Evolutionary conservation across 371 early-diverging fungal genomes (phyloP).

Genomic region (Apophysomyces trapeziformis): DNA sequence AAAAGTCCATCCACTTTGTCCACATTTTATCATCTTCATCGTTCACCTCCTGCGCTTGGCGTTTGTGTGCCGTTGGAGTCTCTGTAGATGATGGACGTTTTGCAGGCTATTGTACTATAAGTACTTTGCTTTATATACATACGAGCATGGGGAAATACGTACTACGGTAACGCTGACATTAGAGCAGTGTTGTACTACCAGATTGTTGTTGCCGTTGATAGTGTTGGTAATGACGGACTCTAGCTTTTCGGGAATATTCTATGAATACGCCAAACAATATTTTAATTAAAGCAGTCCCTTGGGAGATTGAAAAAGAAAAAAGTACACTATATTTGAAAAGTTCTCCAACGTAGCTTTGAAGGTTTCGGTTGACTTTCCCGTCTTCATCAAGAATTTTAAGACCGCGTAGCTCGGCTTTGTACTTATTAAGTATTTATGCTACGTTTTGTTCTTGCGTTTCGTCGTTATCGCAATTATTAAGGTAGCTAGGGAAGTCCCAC

Average conservation of each 20-base stretch:
- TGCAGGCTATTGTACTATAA: not conserved
- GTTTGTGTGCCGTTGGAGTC: not conserved
- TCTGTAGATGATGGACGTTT: constrained; percentile 1
- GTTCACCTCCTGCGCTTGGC: not conserved
- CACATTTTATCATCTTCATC: constrained; percentile 5
- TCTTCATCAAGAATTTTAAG: not conserved
- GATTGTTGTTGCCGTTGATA: not conserved
- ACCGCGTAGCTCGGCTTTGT: constrained; percentile 5
- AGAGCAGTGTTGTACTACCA: not conserved
- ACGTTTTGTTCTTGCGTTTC: constrained; percentile 51
- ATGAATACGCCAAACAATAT: not conserved
- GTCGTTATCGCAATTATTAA: constrained; percentile 61
- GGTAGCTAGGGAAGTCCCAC: constrained; percentile 67
- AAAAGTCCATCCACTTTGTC: not conserved
- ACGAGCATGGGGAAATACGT: not conserved
- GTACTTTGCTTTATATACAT: not conserved
- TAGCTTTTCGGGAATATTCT: not conserved
- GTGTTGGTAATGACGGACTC: not conserved
- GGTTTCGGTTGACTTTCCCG: not conserved
- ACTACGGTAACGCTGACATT: not conserved
- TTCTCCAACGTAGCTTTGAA: not conserved
- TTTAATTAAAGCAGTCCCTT: not conserved
- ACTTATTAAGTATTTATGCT: not conserved
- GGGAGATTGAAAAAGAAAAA: constrained; percentile 2
- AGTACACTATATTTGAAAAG: not conserved